Conservation (phyloP, 129 eudicot genomes). For the Silybum marianum region DNA sequence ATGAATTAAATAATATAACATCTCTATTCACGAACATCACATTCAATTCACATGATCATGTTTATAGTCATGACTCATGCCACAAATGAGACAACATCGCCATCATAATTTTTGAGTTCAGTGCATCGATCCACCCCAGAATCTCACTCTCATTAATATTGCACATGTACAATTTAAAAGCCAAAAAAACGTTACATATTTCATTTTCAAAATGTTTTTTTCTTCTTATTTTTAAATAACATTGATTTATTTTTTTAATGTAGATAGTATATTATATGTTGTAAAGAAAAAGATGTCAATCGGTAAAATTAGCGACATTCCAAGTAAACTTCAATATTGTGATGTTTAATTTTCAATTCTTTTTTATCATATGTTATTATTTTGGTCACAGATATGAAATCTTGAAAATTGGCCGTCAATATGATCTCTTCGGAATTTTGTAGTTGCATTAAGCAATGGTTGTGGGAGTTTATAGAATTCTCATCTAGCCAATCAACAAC, state of each 20-base stretch:
- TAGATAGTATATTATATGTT: not conserved
- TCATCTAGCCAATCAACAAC: not conserved
- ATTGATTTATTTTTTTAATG: not conserved
- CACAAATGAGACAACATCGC: not conserved
- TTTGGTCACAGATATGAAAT: not conserved
- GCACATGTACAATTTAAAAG: conserved; percentile 8
- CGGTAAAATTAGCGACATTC: not conserved
- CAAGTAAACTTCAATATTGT: not conserved
- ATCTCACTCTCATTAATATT: conserved; percentile 12
- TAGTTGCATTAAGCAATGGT: not conserved
- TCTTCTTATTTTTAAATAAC: not conserved
- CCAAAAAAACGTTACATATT: not conserved
- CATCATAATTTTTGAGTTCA: not conserved
- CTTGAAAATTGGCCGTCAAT: not conserved
- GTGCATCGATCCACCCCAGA: not conserved
- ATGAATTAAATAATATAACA: not conserved
- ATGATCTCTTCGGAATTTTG: not conserved
- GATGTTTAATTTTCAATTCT: not conserved
- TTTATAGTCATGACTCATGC: not conserved
- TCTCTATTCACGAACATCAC: not conserved
- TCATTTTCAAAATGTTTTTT: no score
- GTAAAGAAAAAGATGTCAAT: not conserved
- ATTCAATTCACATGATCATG: not conserved
- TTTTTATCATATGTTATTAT: not conserved
- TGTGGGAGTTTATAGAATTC: not conserved